Percentiles rank a stretch among this genome's conserved stretches.
Conservation (phyloP, 805 yeast genomes). For the Wickerhamomyces chambardii region DNA sequence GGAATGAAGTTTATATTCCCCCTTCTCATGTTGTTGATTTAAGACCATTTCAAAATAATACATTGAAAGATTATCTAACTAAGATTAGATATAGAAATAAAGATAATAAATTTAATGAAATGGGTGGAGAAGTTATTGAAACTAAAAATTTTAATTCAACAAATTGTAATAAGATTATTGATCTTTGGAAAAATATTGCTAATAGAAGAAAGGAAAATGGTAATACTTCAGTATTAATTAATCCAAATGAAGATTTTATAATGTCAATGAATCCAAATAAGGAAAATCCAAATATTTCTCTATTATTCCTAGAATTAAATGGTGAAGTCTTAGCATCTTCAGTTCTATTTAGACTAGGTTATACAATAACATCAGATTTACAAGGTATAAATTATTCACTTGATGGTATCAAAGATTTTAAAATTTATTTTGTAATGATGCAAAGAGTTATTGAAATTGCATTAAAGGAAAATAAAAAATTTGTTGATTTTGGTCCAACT, state of each 20-base stretch:
- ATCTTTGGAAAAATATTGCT: constrained; percentile 31
- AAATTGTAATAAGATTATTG: constrained; percentile 22
- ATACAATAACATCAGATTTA: constrained; percentile 33
- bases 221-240: constrained; percentile 25
- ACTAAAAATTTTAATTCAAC: constrained; percentile 21
- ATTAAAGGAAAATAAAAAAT: constrained; percentile 23
- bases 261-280: constrained; percentile 17
- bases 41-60: constrained; percentile 23
- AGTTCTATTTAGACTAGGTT: constrained; percentile 31
- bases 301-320: constrained; percentile 28
- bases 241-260: constrained; percentile 24
- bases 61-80: constrained; percentile 27
- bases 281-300: constrained; percentile 19
- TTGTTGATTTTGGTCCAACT: constrained; percentile 38
- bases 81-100: constrained; percentile 32
- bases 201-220: constrained; percentile 26
- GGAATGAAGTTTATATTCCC: constrained; percentile 26
- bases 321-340: constrained; percentile 29
- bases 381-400: constrained; percentile 29
- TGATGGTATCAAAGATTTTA: constrained; percentile 26
- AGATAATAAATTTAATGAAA: constrained; percentile 22
- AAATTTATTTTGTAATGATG: constrained; percentile 39
- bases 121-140: constrained; percentile 26
- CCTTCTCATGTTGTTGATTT: constrained; percentile 31
- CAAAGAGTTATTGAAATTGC: constrained; percentile 33